Base-by-base conservation (phyloP, 805 yeast species). In the Yamadazyma insecticola region DNA sequence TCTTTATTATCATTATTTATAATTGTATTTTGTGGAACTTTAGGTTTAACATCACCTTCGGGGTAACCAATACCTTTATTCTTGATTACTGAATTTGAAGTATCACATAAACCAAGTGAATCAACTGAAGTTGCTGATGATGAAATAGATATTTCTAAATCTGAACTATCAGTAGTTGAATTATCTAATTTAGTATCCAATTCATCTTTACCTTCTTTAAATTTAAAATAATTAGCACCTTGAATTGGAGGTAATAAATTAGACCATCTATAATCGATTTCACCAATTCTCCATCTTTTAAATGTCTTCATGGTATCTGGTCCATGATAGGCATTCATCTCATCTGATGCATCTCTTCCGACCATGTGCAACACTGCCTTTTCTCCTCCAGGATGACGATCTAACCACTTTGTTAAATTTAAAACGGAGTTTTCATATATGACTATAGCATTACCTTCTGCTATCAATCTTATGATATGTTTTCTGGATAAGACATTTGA, bases 331-430 rank as follows among this genome's bases (percentile, higher is more conserved):
- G 89, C 88, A 32, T 78, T 72, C 84, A 87, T 86, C 53, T 88
- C 96, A 51, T 86, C 95, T 0, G 92, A 80, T 13, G 95, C 95
- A 56, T 87, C 95, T 35, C 90, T 61, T 2, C 96, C 96, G 3
- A 87, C 74, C 81, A 87, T 69, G 55, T 88, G 96, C 45, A 65
- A 66, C 5, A 88, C 78, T 2, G 94, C 89, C 48, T 76, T 82
- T 37, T 81, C 89, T 4, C 96, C 96, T 11, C 96, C 96, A 0
- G 96, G 96, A 54, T 87, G 96, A 30, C 46, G 64, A 16, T 63
- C 64, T 21, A 87, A 54, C 96, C 95, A 87, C 6, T 57, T 41
- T 33, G 86, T 78, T 36, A 88, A 61, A 42, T 76, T 72, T 24
- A 87, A 61, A 4, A 82, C 94, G 13, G 57, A 37, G 27, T 69